A percentile compares a stretch with the other conserved stretches of the same genome.
Evolutionary conservation across 2,329 filamentous ascomycete genomes (phyloP).

Genomic region (Paecilomyces dactylethromorphus): DNA sequence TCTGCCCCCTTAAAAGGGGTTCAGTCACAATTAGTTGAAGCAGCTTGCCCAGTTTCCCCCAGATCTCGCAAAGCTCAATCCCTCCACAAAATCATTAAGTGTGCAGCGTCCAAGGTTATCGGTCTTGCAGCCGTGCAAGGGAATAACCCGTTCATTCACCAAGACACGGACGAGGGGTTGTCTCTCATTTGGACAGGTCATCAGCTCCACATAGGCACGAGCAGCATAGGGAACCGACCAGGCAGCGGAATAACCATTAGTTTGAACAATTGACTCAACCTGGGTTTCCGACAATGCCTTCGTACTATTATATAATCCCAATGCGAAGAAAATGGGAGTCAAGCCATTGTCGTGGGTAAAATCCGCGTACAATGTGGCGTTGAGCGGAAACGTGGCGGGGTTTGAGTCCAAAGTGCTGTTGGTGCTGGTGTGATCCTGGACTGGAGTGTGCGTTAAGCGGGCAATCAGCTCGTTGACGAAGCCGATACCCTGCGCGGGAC

Average conservation of each 20-base stretch:
- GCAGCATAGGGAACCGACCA: slow-evolving; percentile 79
- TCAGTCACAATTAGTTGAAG: slow-evolving; percentile 10
- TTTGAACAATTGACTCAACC: slow-evolving; percentile 43
- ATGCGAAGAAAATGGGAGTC: slow-evolving; percentile 65
- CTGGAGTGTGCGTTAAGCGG: slow-evolving; percentile 61
- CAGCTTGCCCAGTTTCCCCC: slow-evolving; percentile 72
- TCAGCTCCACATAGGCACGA: slow-evolving; percentile 81
- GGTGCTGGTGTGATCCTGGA: slow-evolving; percentile 65
- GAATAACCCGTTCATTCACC: slow-evolving; percentile 76
- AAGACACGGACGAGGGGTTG: slow-evolving; percentile 73
- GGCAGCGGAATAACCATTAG: slow-evolving; percentile 64
- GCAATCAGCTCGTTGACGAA: slow-evolving; percentile 83
- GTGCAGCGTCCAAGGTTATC: slow-evolving; percentile 67
- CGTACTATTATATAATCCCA: slow-evolving; percentile 70
- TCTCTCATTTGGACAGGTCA: slow-evolving; percentile 52
- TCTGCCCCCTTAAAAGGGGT: background rate
- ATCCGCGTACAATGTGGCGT: slow-evolving; percentile 67
- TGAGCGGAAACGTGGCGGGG: slow-evolving; percentile 65
- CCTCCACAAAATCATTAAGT: slow-evolving; percentile 64
- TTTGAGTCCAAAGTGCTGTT: slow-evolving; percentile 69
- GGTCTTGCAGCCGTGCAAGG: slow-evolving; percentile 61
- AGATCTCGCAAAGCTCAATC: slow-evolving; percentile 63
- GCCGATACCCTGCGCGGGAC: slow-evolving; percentile 77
- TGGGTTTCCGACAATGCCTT: slow-evolving; percentile 46
- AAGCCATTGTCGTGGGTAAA: slow-evolving; percentile 91